Evolutionary conservation across 768 basidiomycete genomes (phyloP), one percentile per base, ranked within the genome.

Genomic region (Polyporus arcularius): DNA sequence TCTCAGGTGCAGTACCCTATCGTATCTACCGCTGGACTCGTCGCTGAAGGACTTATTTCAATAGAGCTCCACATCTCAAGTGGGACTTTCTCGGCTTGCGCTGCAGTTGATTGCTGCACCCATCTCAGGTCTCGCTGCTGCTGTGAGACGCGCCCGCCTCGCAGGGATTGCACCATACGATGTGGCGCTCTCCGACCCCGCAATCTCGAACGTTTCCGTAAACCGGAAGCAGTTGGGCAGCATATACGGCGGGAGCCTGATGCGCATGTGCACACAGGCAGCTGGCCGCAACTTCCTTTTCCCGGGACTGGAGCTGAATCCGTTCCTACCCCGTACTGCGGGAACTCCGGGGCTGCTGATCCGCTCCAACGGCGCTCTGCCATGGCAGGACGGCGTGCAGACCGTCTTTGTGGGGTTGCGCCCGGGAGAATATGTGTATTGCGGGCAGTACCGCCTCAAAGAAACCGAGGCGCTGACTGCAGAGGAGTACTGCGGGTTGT

Each of bases 261-360:
- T 14, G 12, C 38, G 18, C 7, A 40, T 31, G 35, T 28, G 15
- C 35, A 35, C 48, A 4, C 55, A 18, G 7, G 14, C 39, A 15
- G 31, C 31, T 6, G 26, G 35, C 28, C 56, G 56, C 40, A n/a
- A 51, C n/a, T 51, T 42, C 28, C 47, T 57, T 30, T 57, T 50
- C 48, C 56, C 48, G 15, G 7, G 15, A 4, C 6, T 31, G 6
- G 11, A 16, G 0, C 26, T 38, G 16, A 50, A 49, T 18, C 56
- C 56, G 16, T 28, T 26, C 39, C 26, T 42, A 0, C 56, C 56
- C 1, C 21, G 21, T 5, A 18, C 35, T 0, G n/a, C 39, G 4
- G 49, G 56, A 6, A 4, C 9, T 3, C 48, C 56, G 0, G 56
- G 56, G 15, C 40, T 57, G 39, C 28, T 57, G 3, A 42, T 18